Evolutionary conservation across 2,329 filamentous ascomycete species (phyloP), one percentile per base, ranked within the genome.

Genomic region (Myriosclerotinia curreyana): DNA sequence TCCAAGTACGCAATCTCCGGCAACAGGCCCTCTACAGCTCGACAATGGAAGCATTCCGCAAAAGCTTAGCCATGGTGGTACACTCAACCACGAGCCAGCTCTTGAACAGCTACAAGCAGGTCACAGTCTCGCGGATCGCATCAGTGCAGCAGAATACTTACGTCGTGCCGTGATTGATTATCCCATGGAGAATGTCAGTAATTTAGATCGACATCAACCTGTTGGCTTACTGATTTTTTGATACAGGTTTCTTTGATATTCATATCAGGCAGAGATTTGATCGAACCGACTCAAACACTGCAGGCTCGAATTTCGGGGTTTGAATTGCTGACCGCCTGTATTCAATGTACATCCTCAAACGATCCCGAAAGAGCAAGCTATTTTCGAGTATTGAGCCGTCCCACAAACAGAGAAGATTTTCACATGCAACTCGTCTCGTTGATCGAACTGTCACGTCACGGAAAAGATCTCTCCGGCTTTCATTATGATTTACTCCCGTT

Each of bases 401-500:
- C 80, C 12, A 81, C 81, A 36, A 80, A 82, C 66, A 78, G 82
- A 0, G 84, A 88, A 46, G 87, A 90, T 72, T 89, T 89, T 68
- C 81, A 86, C 71, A 75, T 88, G 6, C 87, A 89, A 73, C 81
- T 90, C n/a, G 80, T 80, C 38, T 83, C 86, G 20, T 78, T 90
- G 25, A 79, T 84, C 38, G 83, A 87, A 62, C 77, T 90, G 63
- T 86, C 86, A 2, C 82, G 81, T 48, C 78, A 82, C 62, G 87
- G 86, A 31, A 85, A 85, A 58, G 80, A 86, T 66, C 76, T 90
- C 11, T 80, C 84, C 8, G 86, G 87, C 0, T 89, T 90, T 69
- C 85, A 89, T 69, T 88, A 88, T 73, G 83, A 88, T 36, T 79
- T 88, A 8, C 80, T 89, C 50, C 85, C 86, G 1, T 75, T 89